A percentile compares a stretch with the other conserved stretches of the same genome.
These are phyloP conservation scores for Penicillium samsonianum DNA, from an alignment of 495 filamentous ascomycete species.

Conservation along the genomic window DNA sequence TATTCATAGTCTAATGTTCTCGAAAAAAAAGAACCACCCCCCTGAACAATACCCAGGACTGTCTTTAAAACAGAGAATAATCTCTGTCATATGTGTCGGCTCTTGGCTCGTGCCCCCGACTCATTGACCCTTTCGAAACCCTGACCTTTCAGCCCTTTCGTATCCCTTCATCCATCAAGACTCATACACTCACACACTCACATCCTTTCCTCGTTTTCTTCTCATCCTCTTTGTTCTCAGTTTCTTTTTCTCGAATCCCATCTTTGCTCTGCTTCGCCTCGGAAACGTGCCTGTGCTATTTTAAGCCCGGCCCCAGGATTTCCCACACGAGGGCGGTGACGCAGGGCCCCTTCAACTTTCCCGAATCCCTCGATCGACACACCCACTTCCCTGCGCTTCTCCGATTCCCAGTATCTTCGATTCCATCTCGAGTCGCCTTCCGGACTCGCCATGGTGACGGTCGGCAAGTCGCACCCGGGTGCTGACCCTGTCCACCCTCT, in stretches of 20 bases:
- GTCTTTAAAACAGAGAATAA: not conserved
- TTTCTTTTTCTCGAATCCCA: conserved; percentile 1
- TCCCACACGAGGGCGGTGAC: conserved; percentile 43
- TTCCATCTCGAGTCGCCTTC: conserved; percentile 15
- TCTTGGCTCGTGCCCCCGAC: conserved; percentile 21
- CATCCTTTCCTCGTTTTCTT: not conserved
- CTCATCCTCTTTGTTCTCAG: conserved; percentile 5
- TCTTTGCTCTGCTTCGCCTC: conserved; percentile 6
- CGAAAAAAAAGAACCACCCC: not conserved
- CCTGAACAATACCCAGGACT: not conserved
- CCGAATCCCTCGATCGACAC: conserved; percentile 18
- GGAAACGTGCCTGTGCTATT: conserved; percentile 29
- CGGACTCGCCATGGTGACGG: conserved; percentile 42
- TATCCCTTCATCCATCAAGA: conserved; percentile 11
- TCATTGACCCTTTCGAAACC: conserved; percentile 17
- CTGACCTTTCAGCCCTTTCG: conserved; percentile 10
- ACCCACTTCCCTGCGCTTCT: conserved; percentile 7
- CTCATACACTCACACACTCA: not conserved
- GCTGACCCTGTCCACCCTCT: conserved; percentile 38
- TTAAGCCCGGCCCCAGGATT: conserved; percentile 45
- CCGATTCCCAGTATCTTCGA: not conserved
- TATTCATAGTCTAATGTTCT: not conserved
- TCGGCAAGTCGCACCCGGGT: conserved; percentile 44
- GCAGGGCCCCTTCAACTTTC: conserved; percentile 23
- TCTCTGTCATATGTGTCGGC: conserved; percentile 9